phyloP scores from a whole-genome alignment of 768 basidiomycete genomes.

The Termitomyces sp. region DNA sequence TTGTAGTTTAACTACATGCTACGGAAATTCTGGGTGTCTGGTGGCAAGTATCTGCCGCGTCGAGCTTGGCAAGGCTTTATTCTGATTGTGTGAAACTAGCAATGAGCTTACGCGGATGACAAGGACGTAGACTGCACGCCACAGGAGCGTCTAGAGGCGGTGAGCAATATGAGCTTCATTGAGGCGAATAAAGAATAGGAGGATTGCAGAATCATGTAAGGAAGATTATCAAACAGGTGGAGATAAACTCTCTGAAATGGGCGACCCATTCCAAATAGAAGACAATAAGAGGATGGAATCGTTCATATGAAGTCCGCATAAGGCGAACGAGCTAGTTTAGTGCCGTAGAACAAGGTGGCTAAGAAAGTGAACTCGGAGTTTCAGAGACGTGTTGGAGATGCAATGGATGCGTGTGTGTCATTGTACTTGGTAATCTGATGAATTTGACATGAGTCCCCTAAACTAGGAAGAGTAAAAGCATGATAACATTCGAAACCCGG shows the following conservation, averaged over 20 bases:
- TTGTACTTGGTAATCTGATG: not conserved
- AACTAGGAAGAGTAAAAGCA: not conserved
- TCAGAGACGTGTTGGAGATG: not conserved
- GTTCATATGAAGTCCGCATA: not conserved
- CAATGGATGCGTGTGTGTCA: too few species aligned
- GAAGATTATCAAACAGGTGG: not conserved
- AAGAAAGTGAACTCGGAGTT: not conserved
- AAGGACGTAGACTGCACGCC: not conserved
- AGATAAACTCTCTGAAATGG: not conserved
- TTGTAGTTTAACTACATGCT: not conserved
- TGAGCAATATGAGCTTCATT: not conserved
- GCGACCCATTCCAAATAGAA: not conserved
- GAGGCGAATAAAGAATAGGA: not conserved
- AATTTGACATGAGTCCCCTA: not conserved
- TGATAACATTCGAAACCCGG: not conserved
- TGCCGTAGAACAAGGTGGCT: too few species aligned
- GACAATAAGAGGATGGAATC: not conserved
- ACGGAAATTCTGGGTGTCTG: not conserved
- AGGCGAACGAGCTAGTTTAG: not conserved
- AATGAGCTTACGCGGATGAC: not conserved
- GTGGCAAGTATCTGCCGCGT: not conserved
- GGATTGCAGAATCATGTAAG: not conserved
- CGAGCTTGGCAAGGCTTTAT: not conserved
- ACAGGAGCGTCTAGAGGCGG: not conserved
- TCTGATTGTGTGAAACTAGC: not conserved